Base-by-base conservation (phyloP, 1,284 basidiomycete species). In the Moesziomyces antarcticus region DNA sequence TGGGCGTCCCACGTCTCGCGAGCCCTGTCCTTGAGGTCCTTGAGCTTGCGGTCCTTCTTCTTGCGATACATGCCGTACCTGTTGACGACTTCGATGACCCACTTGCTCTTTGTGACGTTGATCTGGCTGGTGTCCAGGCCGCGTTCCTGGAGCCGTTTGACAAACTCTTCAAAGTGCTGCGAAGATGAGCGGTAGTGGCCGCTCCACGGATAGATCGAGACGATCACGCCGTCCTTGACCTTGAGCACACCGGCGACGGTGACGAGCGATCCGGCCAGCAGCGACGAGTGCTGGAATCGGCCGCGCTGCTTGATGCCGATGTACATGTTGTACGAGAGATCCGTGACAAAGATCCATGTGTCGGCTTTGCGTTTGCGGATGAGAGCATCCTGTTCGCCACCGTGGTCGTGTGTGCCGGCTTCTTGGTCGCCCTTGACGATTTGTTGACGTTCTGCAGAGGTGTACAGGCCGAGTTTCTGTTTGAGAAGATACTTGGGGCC, bases 241-340 rank as follows among this genome's bases (percentile, higher is more conserved):
- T 75, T 75, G 56, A 78, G 60, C 0, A 75, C 57, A 22, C 75
- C 75, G 3, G 75, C 75, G 0, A 72, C 66, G 5, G 74, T 67
- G 51, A 78, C 75, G 7, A 69, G 59, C 3, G 66, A 66, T 22
- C 75, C 75, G 22, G 60, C 63, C 1, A 78, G 63, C 18, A 78
- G 64, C 8, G 73, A 75, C 8, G 73, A 75, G 41, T 75, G 75
- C 51, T 75, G 75, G 58, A 75, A 78, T 1, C 64, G 71, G 30
- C 75, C 75, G 13, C 69, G 65, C 53, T 69, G 67, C 67, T 78
- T 78, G 58, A 75, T 69, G 35, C 75, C 75, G 41, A 78, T 60
- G 45, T 75, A 78, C 21, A 78, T 54, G 48, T 78, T 70, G 56
- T 66, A 65, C 9, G 65, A 59, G 10, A 71, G 53, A 21, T 75